Evolutionary conservation across 441 rosid species (phyloP).

Genomic region (Erodium chrysanthum): DNA sequence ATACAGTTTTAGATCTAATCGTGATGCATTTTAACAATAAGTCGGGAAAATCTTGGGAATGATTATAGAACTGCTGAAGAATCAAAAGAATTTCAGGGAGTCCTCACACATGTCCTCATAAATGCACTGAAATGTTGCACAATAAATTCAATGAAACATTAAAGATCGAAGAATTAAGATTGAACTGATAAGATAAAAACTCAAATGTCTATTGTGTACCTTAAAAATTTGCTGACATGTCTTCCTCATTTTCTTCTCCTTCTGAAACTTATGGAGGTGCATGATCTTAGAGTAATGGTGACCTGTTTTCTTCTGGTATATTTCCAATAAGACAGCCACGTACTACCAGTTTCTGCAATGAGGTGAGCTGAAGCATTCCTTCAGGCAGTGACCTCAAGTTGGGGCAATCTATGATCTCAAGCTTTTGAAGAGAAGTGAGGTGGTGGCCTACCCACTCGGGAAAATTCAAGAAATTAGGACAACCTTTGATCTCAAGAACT

Average conservation of each 20-base stretch:
- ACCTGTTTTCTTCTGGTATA: not conserved
- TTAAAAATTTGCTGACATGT: not conserved
- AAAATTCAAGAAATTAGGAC: not conserved
- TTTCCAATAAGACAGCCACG: not conserved
- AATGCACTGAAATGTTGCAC: not conserved
- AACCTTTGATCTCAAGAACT: not conserved
- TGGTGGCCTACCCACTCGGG: slow-evolving; percentile 13
- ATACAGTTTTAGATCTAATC: no score
- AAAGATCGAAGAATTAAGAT: not conserved
- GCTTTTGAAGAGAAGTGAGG: slow-evolving; percentile 1
- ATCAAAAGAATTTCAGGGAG: not conserved
- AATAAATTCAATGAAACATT: not conserved
- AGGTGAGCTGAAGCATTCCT: not conserved
- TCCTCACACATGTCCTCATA: not conserved
- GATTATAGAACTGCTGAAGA: not conserved
- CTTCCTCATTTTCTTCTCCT: not conserved
- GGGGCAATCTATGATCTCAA: not conserved
- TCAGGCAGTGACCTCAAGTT: slow-evolving; percentile 9
- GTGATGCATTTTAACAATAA: no score
- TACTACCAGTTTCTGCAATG: not conserved
- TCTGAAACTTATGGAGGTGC: not conserved
- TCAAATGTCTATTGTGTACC: not conserved
- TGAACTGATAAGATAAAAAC: not conserved
- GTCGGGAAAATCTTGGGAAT: no score
- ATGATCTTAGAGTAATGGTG: not conserved